Evolutionary conservation across 2,329 filamentous ascomycete genomes (phyloP).

Genomic region (Aspergillus ochraceus): DNA sequence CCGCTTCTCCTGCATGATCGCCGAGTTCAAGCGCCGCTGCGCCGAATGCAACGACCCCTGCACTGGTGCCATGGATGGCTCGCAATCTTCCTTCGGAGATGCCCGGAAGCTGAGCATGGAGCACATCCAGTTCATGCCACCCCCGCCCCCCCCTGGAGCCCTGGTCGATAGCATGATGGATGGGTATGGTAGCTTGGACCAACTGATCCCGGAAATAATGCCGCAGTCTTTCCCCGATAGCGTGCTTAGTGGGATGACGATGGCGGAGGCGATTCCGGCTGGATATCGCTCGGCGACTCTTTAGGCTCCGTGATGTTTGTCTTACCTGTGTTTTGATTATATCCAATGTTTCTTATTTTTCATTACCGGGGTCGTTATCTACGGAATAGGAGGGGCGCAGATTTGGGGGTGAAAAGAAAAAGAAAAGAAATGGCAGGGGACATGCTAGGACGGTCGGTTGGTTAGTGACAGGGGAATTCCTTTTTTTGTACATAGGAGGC

Average conservation of each 20-base stretch:
- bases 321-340: too few relatives aligned
- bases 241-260: conserved; percentile 11
- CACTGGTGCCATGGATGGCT: conserved; percentile 9
- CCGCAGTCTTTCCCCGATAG: conserved; percentile 13
- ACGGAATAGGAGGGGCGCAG: too few relatives aligned
- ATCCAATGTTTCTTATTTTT: too few relatives aligned
- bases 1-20: conserved; percentile 32
- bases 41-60: conserved; percentile 22
- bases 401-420: too few relatives aligned
- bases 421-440: too few relatives aligned
- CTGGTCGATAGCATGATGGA: conserved; percentile 26
- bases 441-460: too few relatives aligned
- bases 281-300: conserved; percentile 9
- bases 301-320: not conserved
- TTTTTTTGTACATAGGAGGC: too few relatives aligned
- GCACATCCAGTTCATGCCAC: conserved; percentile 23
- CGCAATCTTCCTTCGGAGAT: conserved; percentile 18
- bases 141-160: not conserved
- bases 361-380: too few relatives aligned
- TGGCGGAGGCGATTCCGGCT: conserved; percentile 6
- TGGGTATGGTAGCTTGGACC: conserved; percentile 25
- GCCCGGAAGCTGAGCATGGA: conserved; percentile 23
- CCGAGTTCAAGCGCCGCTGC: conserved; percentile 32
- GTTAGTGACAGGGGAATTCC: too few relatives aligned
- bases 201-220: conserved; percentile 23